Evolutionary conservation across 176 grass and related monocot genomes (phyloP).

Genomic region (Aechmea fasciata): DNA sequence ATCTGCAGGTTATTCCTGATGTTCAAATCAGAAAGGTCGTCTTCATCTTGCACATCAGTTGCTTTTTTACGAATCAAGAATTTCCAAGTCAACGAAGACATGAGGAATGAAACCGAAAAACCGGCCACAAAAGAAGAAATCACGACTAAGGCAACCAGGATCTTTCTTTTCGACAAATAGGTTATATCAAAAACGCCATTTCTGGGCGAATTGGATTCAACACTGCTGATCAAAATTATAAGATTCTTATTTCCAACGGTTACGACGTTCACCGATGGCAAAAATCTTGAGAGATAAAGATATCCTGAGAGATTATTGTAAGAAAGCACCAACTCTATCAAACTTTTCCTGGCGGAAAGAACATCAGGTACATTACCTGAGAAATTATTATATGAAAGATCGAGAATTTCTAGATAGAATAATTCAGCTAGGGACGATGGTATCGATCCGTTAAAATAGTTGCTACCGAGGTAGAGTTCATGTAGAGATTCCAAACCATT

Average conservation of each 20-base stretch:
- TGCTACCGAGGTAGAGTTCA: conserved; percentile 54
- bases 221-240: background rate
- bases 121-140: no score
- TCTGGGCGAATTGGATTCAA: no score
- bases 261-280: conserved; percentile 2
- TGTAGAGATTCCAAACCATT: background rate
- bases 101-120: no score
- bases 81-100: no score
- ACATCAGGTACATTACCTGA: conserved; percentile 32
- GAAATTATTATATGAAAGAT: conserved; percentile 77
- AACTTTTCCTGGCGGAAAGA: background rate
- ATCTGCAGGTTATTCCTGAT: no score
- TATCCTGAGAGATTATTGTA: conserved; percentile 55
- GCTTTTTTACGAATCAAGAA: no score
- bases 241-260: conserved; percentile 30
- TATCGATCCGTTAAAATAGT: conserved; percentile 36
- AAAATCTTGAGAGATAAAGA: conserved; percentile 14
- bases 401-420: conserved; percentile 33
- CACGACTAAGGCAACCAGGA: no score
- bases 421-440: conserved; percentile 12
- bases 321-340: conserved; percentile 42
- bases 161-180: no score
- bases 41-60: no score
- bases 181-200: no score
- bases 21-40: no score